Conservation (phyloP, 768 basidiomycete species). For the Tephrocybe sp. region DNA sequence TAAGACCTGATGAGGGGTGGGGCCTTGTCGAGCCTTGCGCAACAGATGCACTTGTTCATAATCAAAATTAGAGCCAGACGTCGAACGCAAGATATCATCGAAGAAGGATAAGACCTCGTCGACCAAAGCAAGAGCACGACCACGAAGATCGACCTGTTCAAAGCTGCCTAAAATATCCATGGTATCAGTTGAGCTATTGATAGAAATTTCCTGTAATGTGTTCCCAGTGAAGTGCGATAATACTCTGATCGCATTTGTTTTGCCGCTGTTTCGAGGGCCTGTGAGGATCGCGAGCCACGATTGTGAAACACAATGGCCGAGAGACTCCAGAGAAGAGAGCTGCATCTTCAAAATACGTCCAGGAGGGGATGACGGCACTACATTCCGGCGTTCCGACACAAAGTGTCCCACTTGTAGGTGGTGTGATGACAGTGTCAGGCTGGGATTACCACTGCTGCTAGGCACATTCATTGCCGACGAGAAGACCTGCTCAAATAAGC, state of each 20-base stretch:
- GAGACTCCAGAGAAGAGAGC: conserved; percentile 65
- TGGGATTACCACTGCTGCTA: conserved; percentile 28
- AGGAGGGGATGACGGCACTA: conserved; percentile 34
- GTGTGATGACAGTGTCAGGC: conserved; percentile 43
- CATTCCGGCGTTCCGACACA: conserved; percentile 33
- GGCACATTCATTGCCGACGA: conserved; percentile 21
- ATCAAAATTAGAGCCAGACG: conserved; percentile 25
- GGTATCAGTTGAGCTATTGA: conserved; percentile 88
- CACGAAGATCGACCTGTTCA: conserved; percentile 77
- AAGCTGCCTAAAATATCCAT: conserved; percentile 94
- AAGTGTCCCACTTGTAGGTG: conserved; percentile 69
- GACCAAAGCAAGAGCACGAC: conserved; percentile 35
- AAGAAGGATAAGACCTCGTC: conserved; percentile 38
- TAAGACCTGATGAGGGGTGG: conserved; percentile 9
- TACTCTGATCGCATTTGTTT: conserved; percentile 68
- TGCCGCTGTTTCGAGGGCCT: conserved; percentile 72
- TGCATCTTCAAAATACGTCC: conserved; percentile 60
- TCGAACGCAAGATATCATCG: conserved; percentile 37
- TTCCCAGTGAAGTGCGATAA: conserved; percentile 73
- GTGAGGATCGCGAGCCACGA: conserved; percentile 90
- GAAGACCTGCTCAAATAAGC: conserved; percentile 57
- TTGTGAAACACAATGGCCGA: conserved; percentile 69
- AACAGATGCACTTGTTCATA: conserved; percentile 20
- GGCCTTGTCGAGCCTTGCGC: conserved; percentile 17
- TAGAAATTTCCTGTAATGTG: conserved; percentile 63